A percentile compares a stretch with the other conserved stretches of the same genome.
phyloP scores from a whole-genome alignment of 148 eudicot species.

The Amaranthus cruentus region DNA sequence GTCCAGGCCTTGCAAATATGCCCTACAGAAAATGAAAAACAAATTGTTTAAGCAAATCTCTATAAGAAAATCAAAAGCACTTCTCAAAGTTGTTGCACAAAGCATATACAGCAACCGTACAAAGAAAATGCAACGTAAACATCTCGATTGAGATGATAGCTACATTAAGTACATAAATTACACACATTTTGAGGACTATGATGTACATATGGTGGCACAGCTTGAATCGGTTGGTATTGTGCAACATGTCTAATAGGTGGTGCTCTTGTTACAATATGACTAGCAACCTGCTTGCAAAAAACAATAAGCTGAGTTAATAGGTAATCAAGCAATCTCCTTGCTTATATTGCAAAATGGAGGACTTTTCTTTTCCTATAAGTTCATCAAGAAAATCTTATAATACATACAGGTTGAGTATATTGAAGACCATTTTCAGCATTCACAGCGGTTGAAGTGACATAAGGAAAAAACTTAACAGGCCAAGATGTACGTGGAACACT shows the following conservation, averaged over 20 bases:
- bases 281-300: slow-evolving; percentile 38
- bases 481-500: slow-evolving; percentile 40
- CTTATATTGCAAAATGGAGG: not conserved
- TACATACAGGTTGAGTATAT: slow-evolving; percentile 64
- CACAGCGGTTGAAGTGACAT: slow-evolving; percentile 37
- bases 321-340: not conserved
- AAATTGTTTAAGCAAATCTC: not conserved
- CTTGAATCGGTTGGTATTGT: slow-evolving; percentile 60
- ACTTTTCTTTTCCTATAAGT: not conserved
- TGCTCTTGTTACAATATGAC: slow-evolving; percentile 48
- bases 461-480: slow-evolving; percentile 58
- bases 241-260: slow-evolving; percentile 54
- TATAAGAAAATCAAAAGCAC: not conserved
- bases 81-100: not conserved
- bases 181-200: slow-evolving; percentile 68
- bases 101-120: slow-evolving; percentile 6
- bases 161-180: not conserved
- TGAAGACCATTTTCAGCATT: slow-evolving; percentile 50
- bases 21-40: slow-evolving; percentile 40
- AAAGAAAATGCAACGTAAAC: not conserved
- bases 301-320: slow-evolving; percentile 13
- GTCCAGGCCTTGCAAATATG: slow-evolving; percentile 66
- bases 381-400: slow-evolving; percentile 5
- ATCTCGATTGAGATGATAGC: not conserved
- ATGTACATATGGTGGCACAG: slow-evolving; percentile 49